Evolutionary conservation across 1,139 yeast species (phyloP), one percentile per base, ranked within the genome.

Genomic region (Debaryomyces robertsiae): DNA sequence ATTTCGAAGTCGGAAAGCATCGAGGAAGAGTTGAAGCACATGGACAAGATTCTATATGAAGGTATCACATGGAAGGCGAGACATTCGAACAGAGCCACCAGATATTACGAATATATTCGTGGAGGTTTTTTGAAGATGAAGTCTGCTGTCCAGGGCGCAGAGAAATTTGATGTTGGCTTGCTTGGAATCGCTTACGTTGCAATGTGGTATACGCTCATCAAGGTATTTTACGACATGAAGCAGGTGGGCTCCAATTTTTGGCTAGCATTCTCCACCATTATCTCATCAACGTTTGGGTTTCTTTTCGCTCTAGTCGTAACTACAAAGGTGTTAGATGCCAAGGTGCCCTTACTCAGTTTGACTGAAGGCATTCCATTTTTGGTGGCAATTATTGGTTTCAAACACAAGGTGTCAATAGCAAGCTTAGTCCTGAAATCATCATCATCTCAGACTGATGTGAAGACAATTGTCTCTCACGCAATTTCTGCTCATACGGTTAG

Each of bases 351-450:
- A 43, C 69, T 87, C 45, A 82, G 90, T 46, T 73, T 93, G 52
- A 80, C 93, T 40, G 98, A 93, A 69, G 98, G 98, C 9, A 69
- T 93, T 38, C 98, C 98, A 18, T 93, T 93, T 63, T 75, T 93
- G 54, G 96, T 91, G 15, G 93, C 96, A 18, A 84, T 91, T 7
- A 81, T 93, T 55, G 98, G 98, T 1, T 93, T 93, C 66, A 91
- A 90, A 57, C 89, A 88, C 61, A 90, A 93, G 57, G 79, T 89
- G 19, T 75, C 82, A 22, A 76, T 91, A 50, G 87, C 97, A 1
- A 73, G 82, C 22, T 75, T 80, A 39, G 83, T 85, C 28, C 63
- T 83, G 55, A 61, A 63, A 41, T 70, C 70, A 41, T 65, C 73
- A 36, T 49, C 64, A 10, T 55, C 65, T 13, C 54, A 69, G 3